Base-by-base conservation (phyloP, 768 basidiomycete species). In the Boletus vermiculosoides region DNA sequence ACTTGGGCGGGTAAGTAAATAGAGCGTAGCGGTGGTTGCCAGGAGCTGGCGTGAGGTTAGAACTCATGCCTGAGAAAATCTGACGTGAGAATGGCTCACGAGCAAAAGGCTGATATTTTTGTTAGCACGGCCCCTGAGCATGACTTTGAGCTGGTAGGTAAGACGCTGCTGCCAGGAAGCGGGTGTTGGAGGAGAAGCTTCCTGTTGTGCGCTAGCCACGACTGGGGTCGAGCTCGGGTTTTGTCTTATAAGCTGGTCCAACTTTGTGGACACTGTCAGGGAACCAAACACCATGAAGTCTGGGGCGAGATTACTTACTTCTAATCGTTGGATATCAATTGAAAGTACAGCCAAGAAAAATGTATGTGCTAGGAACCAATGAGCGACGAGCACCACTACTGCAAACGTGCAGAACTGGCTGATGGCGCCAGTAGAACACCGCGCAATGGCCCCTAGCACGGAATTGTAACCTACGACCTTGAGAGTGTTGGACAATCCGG, bases 331-430 rank as follows among this genome's bases (percentile, higher is more conserved):
- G 45, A 98, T 86, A 76, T 99, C 96, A 63, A 99, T 97, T 0
- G 93, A 94, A 23, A 99, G 76, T 28, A 97, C 94, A 8, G 95
- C 90, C 61, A 95, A 79, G 74, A 96, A 98, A 75, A 98, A 96
- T 0, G 94, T 97, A 67, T 97, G 92, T 16, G 96, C 88, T 58
- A 98, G 80, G 76, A 95, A 96, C 94, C 94, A 98, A 70, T 98
- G 95, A 16, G 94, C 94, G 31, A 98, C 89, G 22, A 98, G 80
- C 12, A 98, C 93, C 23, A 98, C 93, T 44, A 94, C 87, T 0
- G 94, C 93, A 69, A 98, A 98, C 4, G 86, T 80, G 71, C 94
- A 96, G 67, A 98, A 96, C 65, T 98, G 93, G 39, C 90, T 84
- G 36, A 95, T 91, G 1, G 92, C 88, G 41, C 92, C 89, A 16